phyloP scores from a whole-genome alignment of 2,329 filamentous ascomycete species.

The Epichloe baconii region DNA sequence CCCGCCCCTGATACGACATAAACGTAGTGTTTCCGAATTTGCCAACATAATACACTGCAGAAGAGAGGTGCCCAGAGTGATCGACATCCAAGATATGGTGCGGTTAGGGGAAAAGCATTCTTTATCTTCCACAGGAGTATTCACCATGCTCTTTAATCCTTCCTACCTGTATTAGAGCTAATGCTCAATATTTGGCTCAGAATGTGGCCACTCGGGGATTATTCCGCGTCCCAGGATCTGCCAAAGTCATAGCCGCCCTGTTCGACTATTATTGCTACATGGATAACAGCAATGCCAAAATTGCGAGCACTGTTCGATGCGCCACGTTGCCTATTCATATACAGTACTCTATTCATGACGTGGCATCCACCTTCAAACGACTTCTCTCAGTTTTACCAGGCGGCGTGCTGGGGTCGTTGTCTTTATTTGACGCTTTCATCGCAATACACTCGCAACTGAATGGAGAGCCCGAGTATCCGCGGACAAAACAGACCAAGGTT shows the following conservation, averaged over 20 bases:
- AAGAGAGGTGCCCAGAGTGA: conserved; percentile 33
- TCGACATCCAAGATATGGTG: conserved; percentile 45
- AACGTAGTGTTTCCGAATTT: conserved; percentile 43
- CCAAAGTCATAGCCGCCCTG: conserved; percentile 40
- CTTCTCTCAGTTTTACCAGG: conserved; percentile 51
- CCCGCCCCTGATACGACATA: conserved; percentile 21
- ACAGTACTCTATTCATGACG: conserved; percentile 46
- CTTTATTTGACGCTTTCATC: conserved; percentile 48
- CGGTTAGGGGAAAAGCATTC: conserved; percentile 48
- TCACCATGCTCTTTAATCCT: conserved; percentile 42
- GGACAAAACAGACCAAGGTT: conserved; percentile 41
- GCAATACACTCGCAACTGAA: conserved; percentile 45
- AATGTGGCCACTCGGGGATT: conserved; percentile 42
- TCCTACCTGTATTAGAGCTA: conserved; percentile 54
- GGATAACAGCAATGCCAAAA: conserved; percentile 32
- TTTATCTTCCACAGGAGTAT: conserved; percentile 48
- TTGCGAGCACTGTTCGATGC: conserved; percentile 44
- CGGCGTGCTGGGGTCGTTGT: conserved; percentile 50
- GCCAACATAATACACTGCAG: conserved; percentile 31
- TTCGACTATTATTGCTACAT: conserved; percentile 49
- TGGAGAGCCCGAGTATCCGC: conserved; percentile 35
- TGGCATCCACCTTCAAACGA: conserved; percentile 54
- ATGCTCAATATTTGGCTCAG: conserved; percentile 49
- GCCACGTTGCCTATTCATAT: conserved; percentile 49
- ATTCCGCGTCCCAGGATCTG: conserved; percentile 50